phyloP scores from a whole-genome alignment of 1,284 basidiomycete species.

The Leccinum griseonigrum region DNA sequence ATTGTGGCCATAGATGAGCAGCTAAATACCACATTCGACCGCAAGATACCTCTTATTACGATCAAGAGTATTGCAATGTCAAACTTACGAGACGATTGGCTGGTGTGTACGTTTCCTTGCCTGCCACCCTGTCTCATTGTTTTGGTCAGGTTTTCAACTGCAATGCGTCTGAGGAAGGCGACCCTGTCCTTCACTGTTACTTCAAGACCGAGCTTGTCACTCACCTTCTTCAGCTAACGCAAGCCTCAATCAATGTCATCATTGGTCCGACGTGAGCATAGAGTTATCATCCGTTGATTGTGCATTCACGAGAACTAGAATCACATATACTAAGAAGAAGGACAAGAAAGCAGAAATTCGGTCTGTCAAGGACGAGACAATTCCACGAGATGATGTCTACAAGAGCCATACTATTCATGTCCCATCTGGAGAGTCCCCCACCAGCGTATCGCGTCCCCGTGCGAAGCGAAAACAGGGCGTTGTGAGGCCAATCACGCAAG shows the following conservation, averaged over 20 bases:
- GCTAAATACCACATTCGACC: slow-evolving; percentile 64
- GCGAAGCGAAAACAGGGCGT: slow-evolving; percentile 86
- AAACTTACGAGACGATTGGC: slow-evolving; percentile 92
- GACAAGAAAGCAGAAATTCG: slow-evolving; percentile 92
- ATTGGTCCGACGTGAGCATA: slow-evolving; percentile 71
- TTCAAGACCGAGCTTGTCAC: slow-evolving; percentile 97
- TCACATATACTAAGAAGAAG: slow-evolving; percentile 95
- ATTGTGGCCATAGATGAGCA: slow-evolving; percentile 76
- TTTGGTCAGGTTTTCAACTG: slow-evolving; percentile 61
- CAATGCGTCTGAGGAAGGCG: slow-evolving; percentile 85
- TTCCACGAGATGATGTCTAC: slow-evolving; percentile 83
- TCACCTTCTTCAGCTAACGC: slow-evolving; percentile 79
- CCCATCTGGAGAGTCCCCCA: slow-evolving; percentile 82
- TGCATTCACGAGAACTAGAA: slow-evolving; percentile 41
- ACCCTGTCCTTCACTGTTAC: slow-evolving; percentile 86
- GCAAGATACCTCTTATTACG: slow-evolving; percentile 87
- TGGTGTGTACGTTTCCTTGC: slow-evolving; percentile 49
- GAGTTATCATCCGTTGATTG: not conserved
- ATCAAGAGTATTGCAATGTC: slow-evolving; percentile 88
- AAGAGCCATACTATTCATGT: slow-evolving; percentile 94
- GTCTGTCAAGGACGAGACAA: slow-evolving; percentile 86
- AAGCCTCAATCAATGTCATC: slow-evolving; percentile 72
- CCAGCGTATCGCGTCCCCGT: slow-evolving; percentile 78
- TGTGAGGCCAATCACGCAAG: slow-evolving; percentile 81
- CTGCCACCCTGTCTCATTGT: not conserved